Evolutionary conservation across 768 basidiomycete genomes (phyloP).

Genomic region (Pleurotus eryngii): DNA sequence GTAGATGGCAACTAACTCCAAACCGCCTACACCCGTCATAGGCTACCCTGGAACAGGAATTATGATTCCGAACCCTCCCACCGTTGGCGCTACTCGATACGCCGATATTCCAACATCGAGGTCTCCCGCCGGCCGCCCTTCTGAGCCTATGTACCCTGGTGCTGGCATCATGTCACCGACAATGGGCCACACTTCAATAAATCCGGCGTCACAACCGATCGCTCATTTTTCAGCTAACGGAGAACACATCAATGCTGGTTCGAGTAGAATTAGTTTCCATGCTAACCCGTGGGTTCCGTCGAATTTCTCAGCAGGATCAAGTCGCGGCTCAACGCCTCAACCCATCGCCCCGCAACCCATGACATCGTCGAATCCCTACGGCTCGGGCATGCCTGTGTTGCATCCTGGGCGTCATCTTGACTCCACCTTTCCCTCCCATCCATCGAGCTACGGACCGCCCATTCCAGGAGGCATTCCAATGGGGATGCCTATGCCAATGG

Average conservation of each 20-base stretch:
- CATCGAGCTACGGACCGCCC: too few species aligned
- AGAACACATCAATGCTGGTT: not conserved
- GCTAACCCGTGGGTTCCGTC: constrained; percentile 1
- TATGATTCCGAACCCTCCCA: not conserved
- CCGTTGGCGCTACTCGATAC: not conserved
- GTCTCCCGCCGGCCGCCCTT: not conserved
- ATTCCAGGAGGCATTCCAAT: too few species aligned
- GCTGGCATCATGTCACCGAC: constrained; percentile 17
- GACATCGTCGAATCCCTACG: not conserved
- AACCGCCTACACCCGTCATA: not conserved
- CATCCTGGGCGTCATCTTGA: not conserved
- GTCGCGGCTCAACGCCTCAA: not conserved
- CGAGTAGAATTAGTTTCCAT: constrained; percentile 5
- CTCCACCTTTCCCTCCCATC: not conserved
- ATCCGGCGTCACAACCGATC: not conserved
- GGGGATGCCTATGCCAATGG: too few species aligned
- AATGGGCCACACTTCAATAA: not conserved
- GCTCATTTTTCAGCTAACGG: not conserved
- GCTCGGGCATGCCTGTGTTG: not conserved
- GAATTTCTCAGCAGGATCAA: not conserved
- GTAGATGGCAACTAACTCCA: not conserved
- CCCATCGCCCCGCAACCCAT: not conserved
- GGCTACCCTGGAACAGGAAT: not conserved
- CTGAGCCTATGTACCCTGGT: constrained; percentile 13
- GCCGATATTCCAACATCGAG: not conserved